Evolutionary conservation across 768 basidiomycete genomes (phyloP).

Genomic region (Lactarius quietus): DNA sequence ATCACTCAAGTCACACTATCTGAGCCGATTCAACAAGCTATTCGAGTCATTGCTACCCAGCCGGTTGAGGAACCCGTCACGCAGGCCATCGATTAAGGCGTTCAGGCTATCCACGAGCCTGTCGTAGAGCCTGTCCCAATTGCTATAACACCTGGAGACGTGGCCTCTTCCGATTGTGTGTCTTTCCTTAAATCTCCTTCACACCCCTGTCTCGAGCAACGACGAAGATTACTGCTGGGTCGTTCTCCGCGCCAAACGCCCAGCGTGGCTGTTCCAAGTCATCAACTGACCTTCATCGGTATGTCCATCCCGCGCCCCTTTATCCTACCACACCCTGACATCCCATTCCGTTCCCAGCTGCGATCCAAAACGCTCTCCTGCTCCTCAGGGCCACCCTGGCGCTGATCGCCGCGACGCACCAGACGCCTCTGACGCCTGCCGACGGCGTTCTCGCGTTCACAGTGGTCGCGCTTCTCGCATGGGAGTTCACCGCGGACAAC

Average conservation of each 20-base stretch:
- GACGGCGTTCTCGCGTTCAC: conserved; percentile 61
- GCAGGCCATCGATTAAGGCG: no score
- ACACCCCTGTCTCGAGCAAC: conserved; percentile 40
- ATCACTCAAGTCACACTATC: no score
- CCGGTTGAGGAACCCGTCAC: no score
- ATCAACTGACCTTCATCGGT: conserved; percentile 71
- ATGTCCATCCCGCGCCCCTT: conserved; percentile 21
- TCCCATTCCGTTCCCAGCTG: conserved; percentile 38
- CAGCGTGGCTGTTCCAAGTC: conserved; percentile 55
- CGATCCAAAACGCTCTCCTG: conserved; percentile 78
- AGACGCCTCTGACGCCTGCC: conserved; percentile 47
- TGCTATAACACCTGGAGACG: conserved; percentile 82
- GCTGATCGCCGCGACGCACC: conserved; percentile 51
- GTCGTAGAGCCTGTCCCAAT: no score
- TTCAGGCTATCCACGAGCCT: no score
- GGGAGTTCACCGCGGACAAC: conserved; percentile 87
- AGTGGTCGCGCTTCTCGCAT: conserved; percentile 53
- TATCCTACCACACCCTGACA: neutral
- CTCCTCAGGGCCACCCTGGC: conserved; percentile 64
- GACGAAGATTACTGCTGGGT: conserved; percentile 95
- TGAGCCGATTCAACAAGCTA: no score
- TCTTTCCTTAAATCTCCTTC: conserved; percentile 7
- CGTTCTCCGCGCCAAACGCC: conserved; percentile 60
- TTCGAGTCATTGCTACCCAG: no score
- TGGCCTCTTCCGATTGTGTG: conserved; percentile 73